Evolutionary conservation across 1,284 basidiomycete species (phyloP), one percentile per base, ranked within the genome.

Genomic region (Leccinum huronense): DNA sequence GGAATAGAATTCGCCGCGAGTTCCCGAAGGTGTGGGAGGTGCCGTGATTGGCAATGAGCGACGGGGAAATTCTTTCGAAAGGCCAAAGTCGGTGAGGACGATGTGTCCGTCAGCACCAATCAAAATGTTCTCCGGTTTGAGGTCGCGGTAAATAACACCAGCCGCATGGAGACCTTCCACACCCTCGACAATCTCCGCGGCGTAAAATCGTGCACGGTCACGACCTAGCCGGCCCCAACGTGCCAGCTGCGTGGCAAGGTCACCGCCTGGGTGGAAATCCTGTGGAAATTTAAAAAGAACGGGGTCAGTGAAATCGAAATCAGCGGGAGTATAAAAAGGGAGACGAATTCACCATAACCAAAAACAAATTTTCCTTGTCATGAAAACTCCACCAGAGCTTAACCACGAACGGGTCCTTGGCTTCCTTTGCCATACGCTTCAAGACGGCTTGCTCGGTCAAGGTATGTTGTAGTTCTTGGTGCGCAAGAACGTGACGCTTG

Each of bases 211-310:
- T 4, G 96, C 95, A 42, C 95, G 87, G 73, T 97, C 94, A 27
- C 93, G 87, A 1, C 95, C 95, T 14, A 98, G 81, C 59, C 94
- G 84, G 13, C 96, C 95, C 91, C 95, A 96, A 54, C 95, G 86
- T 60, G 95, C 94, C 66, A 98, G 88, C 77, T 98, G 96, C 13
- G 96, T 98, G 8, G 96, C 96, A 53, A 98, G 84, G 77, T 98
- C 97, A 60, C 97, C 96, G 54, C 96, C 96, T 45, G 94, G 93
- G 73, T 97, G 95, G 79, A 97, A 97, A 77, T 97, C 95, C 90
- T 90, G 70, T 53, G 66, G 59, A 62, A 67, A 60, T 64, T 66
- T 65, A 75, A 77, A 69, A 69, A 3, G 38, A 38, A 67, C 55
- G 62, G 58, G 11, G 62, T 67, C 31, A 66, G 64, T 53, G 58